Evolutionary conservation across 768 basidiomycete species (phyloP).

Genomic region (Russula olivacea): DNA sequence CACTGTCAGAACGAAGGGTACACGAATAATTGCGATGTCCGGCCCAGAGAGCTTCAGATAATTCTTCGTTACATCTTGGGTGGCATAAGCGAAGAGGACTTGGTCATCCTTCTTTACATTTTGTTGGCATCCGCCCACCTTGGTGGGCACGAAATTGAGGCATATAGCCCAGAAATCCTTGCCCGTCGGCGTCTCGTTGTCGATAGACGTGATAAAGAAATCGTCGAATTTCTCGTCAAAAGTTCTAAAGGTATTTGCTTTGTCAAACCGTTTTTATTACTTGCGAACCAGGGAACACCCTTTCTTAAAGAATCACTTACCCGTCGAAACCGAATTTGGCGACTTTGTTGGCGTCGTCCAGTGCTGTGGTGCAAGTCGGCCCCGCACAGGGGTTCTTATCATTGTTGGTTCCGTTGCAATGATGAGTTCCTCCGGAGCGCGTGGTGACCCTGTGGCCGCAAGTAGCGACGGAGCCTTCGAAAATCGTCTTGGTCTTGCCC

Average conservation of each 20-base stretch:
- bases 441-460: constrained; percentile 31
- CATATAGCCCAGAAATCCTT: not conserved
- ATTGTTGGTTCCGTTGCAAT: constrained; percentile 43
- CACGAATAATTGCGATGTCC: rapidly evolving
- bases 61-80: not conserved
- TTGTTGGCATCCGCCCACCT: not conserved
- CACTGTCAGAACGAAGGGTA: not conserved
- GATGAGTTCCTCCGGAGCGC: constrained; percentile 35
- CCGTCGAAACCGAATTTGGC: not conserved
- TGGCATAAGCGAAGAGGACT: not conserved
- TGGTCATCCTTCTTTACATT: not conserved
- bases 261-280: not conserved
- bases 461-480: not conserved
- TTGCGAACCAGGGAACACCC: not conserved
- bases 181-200: not conserved
- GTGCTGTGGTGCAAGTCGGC: constrained; percentile 40
- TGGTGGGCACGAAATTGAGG: not conserved
- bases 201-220: not conserved
- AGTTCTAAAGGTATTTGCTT: not conserved
- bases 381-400: constrained; percentile 33
- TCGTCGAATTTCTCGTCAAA: not conserved
- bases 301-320: not conserved
- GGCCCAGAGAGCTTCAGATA: not conserved
- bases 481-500: not conserved
- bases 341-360: constrained; percentile 35